A percentile compares a stretch with the other conserved stretches of the same genome.
Evolutionary conservation across 2,329 filamentous ascomycete genomes (phyloP).

Genomic region (Colletotrichum lini): DNA sequence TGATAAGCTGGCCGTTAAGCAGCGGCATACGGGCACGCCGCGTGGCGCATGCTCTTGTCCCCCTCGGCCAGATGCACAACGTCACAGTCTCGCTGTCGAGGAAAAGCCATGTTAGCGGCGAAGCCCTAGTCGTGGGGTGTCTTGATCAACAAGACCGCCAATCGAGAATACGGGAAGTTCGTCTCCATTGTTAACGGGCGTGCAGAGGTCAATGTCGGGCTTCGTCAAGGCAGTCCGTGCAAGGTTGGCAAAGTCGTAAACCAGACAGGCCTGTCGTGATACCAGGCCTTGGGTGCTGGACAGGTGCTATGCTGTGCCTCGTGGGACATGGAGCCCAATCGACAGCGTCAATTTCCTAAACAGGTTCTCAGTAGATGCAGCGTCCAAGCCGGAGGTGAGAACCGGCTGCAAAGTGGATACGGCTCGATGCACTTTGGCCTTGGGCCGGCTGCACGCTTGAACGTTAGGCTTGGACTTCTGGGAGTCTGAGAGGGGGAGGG

Average conservation of each 20-base stretch:
- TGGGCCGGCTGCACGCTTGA: slow-evolving; percentile 38
- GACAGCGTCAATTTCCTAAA: slow-evolving; percentile 35
- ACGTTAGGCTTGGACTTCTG: slow-evolving; percentile 37
- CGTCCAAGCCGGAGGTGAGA: slow-evolving; percentile 30
- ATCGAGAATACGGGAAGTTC: slow-evolving; percentile 4
- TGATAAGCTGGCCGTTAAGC: slow-evolving; percentile 23
- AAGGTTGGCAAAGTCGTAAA: slow-evolving; percentile 10
- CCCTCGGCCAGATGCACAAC: slow-evolving; percentile 11
- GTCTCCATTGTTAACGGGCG: slow-evolving; percentile 5
- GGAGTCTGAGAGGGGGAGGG: neutral
- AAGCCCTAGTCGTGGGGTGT: neutral
- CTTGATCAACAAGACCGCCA: neutral
- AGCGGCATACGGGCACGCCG: slow-evolving; percentile 33
- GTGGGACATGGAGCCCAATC: slow-evolving; percentile 15
- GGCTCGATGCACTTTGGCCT: slow-evolving; percentile 31
- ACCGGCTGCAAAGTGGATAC: slow-evolving; percentile 38
- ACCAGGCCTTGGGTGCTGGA: slow-evolving; percentile 3
- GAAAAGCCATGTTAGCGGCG: neutral
- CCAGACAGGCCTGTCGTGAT: slow-evolving; percentile 30
- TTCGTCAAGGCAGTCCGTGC: slow-evolving; percentile 38
- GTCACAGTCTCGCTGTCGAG: neutral
- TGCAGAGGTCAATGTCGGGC: slow-evolving; percentile 32
- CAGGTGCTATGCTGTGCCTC: neutral
- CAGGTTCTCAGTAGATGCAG: slow-evolving; percentile 40
- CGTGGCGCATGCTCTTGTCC: slow-evolving; percentile 35